Evolutionary conservation across 1,284 basidiomycete species (phyloP), one percentile per base, ranked within the genome.

Genomic region (Schizophyllum commune): DNA sequence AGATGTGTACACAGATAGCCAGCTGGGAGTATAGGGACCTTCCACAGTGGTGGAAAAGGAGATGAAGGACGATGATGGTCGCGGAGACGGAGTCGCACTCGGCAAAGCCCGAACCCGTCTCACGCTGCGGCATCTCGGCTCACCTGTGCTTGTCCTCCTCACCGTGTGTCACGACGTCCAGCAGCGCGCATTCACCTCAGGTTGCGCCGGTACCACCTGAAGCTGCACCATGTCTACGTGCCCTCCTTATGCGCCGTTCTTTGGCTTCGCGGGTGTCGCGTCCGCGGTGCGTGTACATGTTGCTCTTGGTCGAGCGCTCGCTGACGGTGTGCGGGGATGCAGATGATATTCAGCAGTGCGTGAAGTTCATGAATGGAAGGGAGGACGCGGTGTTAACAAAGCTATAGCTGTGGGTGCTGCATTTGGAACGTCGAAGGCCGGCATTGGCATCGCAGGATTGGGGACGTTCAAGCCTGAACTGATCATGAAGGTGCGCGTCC

Each of bases 361-460:
- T 70, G 56, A 57, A 60, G 51, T 52, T 51, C 22, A 15, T 52
- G 20, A 47, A 2, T 47, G 57, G 17, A 53, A 52, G 2, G 39
- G 20, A 32, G 22, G 19, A 34, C 20, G 52, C 58, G 22, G 54
- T 56, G 61, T 39, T 15, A 20, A 57, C 59, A 32, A 22, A 47
- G 27, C 52, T 64, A 22, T 67, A 91, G 89, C 96, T 66, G 79
- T 97, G 55, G 96, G 97, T 66, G 96, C 96, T 64, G 96, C 96
- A 19, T 96, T 94, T 75, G 97, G 97, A 54, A 99, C 97, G 0
- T 87, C 96, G 57, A 99, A 99, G 77, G 85, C 96, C 56, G 97
- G 97, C 56, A 98, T 99, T 69, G 97, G 96, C 60, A 99, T 99
- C 73, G 90, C 96, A 63, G 97, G 96, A 58, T 78, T 99, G 66